phyloP scores from a whole-genome alignment of 495 filamentous ascomycete species.

The Annulohypoxylon nitens region DNA sequence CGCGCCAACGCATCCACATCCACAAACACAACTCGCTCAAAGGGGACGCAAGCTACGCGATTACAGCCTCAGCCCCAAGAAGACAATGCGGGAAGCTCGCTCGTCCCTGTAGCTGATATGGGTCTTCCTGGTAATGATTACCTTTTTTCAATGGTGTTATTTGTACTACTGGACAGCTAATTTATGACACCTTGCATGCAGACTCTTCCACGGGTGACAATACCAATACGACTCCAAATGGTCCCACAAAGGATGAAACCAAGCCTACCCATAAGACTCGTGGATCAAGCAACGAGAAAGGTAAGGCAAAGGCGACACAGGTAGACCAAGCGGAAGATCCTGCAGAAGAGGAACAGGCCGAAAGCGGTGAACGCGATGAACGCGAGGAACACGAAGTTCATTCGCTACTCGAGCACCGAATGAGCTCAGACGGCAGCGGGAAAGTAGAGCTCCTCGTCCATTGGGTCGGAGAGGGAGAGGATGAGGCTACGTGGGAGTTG shows the following conservation, averaged over 20 bases:
- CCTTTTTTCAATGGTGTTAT: neutral
- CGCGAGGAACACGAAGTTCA: constrained; percentile 45
- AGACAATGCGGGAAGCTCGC: constrained; percentile 20
- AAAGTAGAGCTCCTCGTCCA: constrained; percentile 47
- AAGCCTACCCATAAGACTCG: constrained; percentile 1
- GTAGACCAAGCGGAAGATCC: neutral
- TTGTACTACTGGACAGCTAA: neutral
- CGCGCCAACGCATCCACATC: constrained; percentile 17
- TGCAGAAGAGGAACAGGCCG: constrained; percentile 2
- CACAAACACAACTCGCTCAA: constrained; percentile 29
- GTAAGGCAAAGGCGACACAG: constrained; percentile 28
- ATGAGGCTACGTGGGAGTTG: constrained; percentile 47
- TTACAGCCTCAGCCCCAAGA: constrained; percentile 22
- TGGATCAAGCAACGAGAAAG: constrained; percentile 4
- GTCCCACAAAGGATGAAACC: constrained; percentile 10
- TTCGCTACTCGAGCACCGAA: constrained; percentile 42
- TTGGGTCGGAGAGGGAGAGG: constrained; percentile 44
- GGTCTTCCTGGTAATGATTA: constrained; percentile 36
- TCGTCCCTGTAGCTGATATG: constrained; percentile 45
- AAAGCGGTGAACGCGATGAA: constrained; percentile 37
- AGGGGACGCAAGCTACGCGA: constrained; percentile 31
- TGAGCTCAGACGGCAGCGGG: constrained; percentile 40
- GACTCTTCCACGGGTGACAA: constrained; percentile 23
- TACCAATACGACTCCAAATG: constrained; percentile 7
- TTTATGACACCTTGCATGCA: constrained; percentile 5